Conservation (phyloP, 768 basidiomycete genomes). For the Collybia sp. region DNA sequence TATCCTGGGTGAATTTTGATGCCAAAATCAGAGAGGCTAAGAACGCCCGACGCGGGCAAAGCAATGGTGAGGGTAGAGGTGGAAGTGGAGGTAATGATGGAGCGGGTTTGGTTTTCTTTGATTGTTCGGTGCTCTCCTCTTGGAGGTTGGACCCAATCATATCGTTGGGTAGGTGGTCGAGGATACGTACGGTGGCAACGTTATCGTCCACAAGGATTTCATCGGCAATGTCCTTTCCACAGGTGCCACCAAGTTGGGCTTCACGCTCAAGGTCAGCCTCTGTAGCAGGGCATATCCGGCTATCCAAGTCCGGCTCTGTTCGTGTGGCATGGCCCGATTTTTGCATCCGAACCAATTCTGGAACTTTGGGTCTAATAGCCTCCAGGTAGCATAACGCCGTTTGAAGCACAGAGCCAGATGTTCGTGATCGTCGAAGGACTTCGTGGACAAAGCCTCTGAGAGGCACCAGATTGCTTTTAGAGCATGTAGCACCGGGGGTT, state of each 20-base stretch:
- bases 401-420: slow-evolving; percentile 79
- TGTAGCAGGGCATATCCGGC: slow-evolving; percentile 37
- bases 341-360: slow-evolving; percentile 54
- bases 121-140: neutral
- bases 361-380: slow-evolving; percentile 69
- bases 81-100: slow-evolving; percentile 17
- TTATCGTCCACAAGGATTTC: slow-evolving; percentile 15
- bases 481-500: slow-evolving; percentile 4
- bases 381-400: slow-evolving; percentile 87
- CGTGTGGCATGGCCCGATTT: slow-evolving; percentile 36
- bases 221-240: slow-evolving; percentile 11
- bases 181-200: slow-evolving; percentile 41
- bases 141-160: slow-evolving; percentile 2
- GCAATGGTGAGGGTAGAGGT: slow-evolving; percentile 70
- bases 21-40: slow-evolving; percentile 86
- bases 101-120: slow-evolving; percentile 8
- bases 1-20: slow-evolving; percentile 90
- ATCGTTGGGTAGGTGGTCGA: slow-evolving; percentile 21
- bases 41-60: slow-evolving; percentile 87
- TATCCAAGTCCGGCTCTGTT: slow-evolving; percentile 34
- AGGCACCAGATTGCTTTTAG: slow-evolving; percentile 42
- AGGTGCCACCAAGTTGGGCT: slow-evolving; percentile 21
- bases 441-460: slow-evolving; percentile 83
- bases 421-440: slow-evolving; percentile 81
- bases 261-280: slow-evolving; percentile 39